Evolutionary conservation across 345 rosid species (phyloP).

Genomic region (Turnera subulata): DNA sequence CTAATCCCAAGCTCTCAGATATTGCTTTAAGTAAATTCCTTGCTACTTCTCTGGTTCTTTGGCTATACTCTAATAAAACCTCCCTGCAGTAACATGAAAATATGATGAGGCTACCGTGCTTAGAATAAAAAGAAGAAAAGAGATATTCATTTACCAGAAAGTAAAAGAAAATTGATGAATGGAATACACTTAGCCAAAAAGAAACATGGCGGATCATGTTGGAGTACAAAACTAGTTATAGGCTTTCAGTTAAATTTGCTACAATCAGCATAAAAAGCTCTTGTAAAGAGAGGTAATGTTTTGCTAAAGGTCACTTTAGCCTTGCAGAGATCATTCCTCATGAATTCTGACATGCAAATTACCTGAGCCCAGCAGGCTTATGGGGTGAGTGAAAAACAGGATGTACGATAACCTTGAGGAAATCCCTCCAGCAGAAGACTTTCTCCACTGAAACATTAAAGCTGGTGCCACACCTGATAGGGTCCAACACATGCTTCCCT

Average conservation of each 20-base stretch:
- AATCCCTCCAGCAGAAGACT: conserved; percentile 49
- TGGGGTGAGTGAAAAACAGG: conserved; percentile 41
- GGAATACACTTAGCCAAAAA: no score
- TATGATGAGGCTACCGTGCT: no score
- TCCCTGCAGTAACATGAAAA: conserved; percentile 20
- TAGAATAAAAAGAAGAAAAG: no score
- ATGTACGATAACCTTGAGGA: conserved; percentile 39
- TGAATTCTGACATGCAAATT: neutral
- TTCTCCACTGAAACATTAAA: conserved; percentile 42
- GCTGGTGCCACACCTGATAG: conserved; percentile 54
- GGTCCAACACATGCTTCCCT: conserved; percentile 48
- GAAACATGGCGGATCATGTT: no score
- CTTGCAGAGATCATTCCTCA: neutral
- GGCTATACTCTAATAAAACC: conserved; percentile 25
- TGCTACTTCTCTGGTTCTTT: conserved; percentile 27
- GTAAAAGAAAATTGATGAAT: no score
- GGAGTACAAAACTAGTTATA: no score
- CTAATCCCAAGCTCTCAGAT: conserved; percentile 51
- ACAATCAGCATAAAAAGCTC: no score
- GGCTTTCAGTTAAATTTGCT: no score
- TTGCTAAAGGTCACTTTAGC: no score
- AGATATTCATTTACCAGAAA: no score
- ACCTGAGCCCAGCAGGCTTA: conserved; percentile 47
- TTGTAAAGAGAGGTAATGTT: neutral
- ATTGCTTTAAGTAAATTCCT: conserved; percentile 36